Evolutionary conservation across 371 early-diverging fungal species (phyloP), one percentile per base, ranked within the genome.

Genomic region (Rhizomucor miehei): DNA sequence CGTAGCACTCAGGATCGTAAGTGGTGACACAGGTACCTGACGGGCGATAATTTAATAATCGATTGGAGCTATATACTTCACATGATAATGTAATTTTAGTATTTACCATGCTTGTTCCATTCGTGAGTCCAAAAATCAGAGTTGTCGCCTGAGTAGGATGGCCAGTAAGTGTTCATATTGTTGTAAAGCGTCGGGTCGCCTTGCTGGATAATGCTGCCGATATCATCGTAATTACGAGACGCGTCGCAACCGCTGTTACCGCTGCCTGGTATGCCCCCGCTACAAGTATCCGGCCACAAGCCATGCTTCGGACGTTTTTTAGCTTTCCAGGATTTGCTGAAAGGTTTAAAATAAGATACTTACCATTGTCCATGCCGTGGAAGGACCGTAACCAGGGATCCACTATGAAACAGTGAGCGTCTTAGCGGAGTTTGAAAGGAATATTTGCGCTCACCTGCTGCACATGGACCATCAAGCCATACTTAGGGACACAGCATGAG

Each of bases 281-380:
- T 69, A 67, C 88, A 89, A 29, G 80, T 77, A 59, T 86, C 89
- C 11, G 93, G 90, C 92, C 92, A 90, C 48, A 92, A 68, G 9
- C 92, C 92, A 56, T 91, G 91, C 51, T n/a, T n/a, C n/a, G n/a
- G n/a, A n/a, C n/a, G n/a, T n/a, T n/a, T n/a, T n/a, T n/a, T n/a
- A n/a, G n/a, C n/a, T n/a, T n/a, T n/a, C n/a, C n/a, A n/a, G n/a
- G n/a, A n/a, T n/a, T n/a, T n/a, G n/a, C n/a, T n/a, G n/a, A n/a
- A n/a, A n/a, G n/a, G n/a, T n/a, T n/a, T n/a, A n/a, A n/a, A n/a
- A 29, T 29, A 3, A 29, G 8, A 8, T 29, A 29, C 29, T 29
- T 8, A 29, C 29, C n/a, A 61, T 19, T 1, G 62, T 62, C 16
- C 56, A 62, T 4, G 63, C 52, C 17, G 40, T 48, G 0, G 44